Percentiles rank a stretch among this genome's conserved stretches.
Evolutionary conservation across 441 rosid species (phyloP).

Genomic region (Eruca vesicaria): DNA sequence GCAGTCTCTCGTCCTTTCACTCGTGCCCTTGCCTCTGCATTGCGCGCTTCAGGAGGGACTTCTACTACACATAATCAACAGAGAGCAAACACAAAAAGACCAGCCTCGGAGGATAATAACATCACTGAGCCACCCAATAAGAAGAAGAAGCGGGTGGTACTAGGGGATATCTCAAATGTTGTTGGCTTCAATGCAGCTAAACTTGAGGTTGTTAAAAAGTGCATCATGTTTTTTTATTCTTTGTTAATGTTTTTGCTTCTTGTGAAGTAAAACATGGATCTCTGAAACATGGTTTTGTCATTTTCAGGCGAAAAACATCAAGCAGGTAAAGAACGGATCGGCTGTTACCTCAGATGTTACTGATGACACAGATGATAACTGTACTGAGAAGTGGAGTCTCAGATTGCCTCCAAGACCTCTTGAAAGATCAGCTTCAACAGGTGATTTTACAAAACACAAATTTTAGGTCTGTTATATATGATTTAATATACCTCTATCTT

Average conservation of each 20-base stretch:
- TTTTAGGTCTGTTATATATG: not conserved
- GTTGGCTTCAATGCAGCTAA: slow-evolving; percentile 48
- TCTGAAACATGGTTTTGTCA: not conserved
- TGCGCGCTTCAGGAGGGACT: slow-evolving; percentile 39
- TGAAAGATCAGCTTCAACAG: slow-evolving; percentile 8
- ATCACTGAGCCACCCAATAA: slow-evolving; percentile 43
- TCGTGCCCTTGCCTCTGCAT: slow-evolving; percentile 69
- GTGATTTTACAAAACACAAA: not conserved
- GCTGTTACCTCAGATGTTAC: slow-evolving; percentile 23
- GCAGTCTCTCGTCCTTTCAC: slow-evolving; percentile 56
- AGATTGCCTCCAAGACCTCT: slow-evolving; percentile 26
- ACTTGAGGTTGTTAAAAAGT: slow-evolving; percentile 55
- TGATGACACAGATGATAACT: slow-evolving; percentile 4
- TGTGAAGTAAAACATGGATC: slow-evolving; percentile 18
- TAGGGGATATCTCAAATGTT: slow-evolving; percentile 78
- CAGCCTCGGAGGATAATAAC: slow-evolving; percentile 53
- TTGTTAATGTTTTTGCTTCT: no score
- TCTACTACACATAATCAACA: slow-evolving; percentile 39
- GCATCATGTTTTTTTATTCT: slow-evolving; percentile 30
- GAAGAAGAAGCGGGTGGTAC: slow-evolving; percentile 51
- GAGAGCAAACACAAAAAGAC: slow-evolving; percentile 52
- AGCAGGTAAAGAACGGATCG: slow-evolving; percentile 24
- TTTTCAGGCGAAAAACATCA: no score
- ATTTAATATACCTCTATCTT: slow-evolving; percentile 12
- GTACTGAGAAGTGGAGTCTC: slow-evolving; percentile 14